Evolutionary conservation across 192 early-diverging fungal species (phyloP).

Genomic region (Podila clonocystis): DNA sequence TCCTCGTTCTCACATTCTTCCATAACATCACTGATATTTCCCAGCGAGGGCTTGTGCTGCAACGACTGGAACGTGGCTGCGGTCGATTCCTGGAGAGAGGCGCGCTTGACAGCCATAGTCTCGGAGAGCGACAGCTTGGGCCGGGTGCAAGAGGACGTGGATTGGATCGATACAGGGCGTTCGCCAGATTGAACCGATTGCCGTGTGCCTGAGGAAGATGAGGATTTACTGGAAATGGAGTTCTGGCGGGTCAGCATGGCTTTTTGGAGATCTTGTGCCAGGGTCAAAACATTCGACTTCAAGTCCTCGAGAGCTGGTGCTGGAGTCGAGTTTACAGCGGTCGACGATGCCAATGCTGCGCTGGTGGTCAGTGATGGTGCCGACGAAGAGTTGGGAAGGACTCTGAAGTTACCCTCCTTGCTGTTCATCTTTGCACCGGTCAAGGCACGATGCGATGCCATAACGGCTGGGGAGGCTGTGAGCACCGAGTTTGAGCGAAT

Average conservation of each 20-base stretch:
- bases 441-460: conserved; percentile 1
- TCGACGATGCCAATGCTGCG: background rate
- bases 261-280: conserved; percentile 20
- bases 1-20: background rate
- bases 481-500: background rate
- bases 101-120: conserved; percentile 2
- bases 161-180: too few species aligned
- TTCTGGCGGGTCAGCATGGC: conserved; percentile 6
- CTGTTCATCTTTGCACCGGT: background rate
- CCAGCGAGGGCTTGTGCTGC: background rate
- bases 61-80: background rate
- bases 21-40: background rate
- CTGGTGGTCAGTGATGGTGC: background rate
- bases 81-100: background rate
- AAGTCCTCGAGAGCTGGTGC: background rate
- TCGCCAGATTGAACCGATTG: too few species aligned
- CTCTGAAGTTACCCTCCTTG: background rate
- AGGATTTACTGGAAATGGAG: background rate
- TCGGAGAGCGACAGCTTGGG: background rate
- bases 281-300: conserved; percentile 6
- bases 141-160: too few species aligned
- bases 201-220: background rate
- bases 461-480: background rate
- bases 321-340: background rate
- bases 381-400: background rate